Evolutionary conservation across 2,329 filamentous ascomycete species (phyloP), one percentile per base, ranked within the genome.

Genomic region (Xylaria sp.): DNA sequence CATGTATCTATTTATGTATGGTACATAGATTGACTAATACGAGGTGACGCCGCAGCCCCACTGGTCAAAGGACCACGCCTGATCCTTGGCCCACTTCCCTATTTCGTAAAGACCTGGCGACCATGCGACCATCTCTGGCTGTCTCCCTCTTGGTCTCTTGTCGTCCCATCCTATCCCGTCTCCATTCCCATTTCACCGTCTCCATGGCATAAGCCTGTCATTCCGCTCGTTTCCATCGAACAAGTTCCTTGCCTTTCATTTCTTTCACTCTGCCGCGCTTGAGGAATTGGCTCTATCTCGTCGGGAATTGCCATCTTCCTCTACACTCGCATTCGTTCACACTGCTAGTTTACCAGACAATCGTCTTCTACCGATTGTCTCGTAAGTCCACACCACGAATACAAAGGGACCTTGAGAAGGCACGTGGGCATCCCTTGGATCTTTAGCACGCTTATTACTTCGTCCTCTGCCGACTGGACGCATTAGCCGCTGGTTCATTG

Each of bases 181-280:
- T 60, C 58, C 28, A 18, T 57, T 45, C 28, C 46, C 57, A 65
- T 57, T 50, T 56, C 20, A 57, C 30, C 53, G 43, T 48, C 41
- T 45, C 48, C 30, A 68, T 34, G 65, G 65, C 65, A 68, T 70
- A 70, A 63, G 65, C 68, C 61, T 70, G 63, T 62, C 62, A 50
- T 67, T 67, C 48, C 69, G 56, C 67, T 69, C 67, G 67, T 70
- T 71, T 71, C 65, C 65, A 64, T 60, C 67, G 15, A 57, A 57
- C 36, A 48, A 32, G 53, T 67, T 69, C 63, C 32, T 60, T 56
- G 6, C 56, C 52, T 57, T 63, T 65, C 48, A 15, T 61, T 62
- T 67, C 45, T 43, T 56, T 50, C 6, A 30, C 34, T 55, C 10
- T 34, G 50, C 48, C 20, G 45, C 55, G 18, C 13, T 55, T 56